These are phyloP conservation scores for Elongisporangium senticosum DNA, from an alignment of 352 stramenopile genomes.

Conservation along the genomic window DNA sequence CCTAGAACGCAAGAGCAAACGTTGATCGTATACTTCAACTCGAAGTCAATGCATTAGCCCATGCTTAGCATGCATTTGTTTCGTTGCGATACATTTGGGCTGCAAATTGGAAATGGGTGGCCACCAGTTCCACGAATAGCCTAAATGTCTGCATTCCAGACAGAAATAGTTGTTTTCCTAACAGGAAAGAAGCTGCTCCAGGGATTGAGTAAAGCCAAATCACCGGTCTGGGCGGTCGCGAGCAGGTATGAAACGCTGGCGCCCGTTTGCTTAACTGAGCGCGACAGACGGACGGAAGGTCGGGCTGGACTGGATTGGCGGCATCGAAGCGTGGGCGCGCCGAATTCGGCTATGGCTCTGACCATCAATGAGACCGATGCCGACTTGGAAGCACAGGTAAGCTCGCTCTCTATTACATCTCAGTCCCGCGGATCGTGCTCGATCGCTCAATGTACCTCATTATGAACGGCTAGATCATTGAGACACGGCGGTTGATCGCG, in stretches of 20 bases:
- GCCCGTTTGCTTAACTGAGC: not conserved
- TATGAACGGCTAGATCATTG: slow-evolving; percentile 43
- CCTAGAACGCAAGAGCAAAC: no score
- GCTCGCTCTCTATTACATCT: not conserved
- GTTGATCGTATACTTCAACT: no score
- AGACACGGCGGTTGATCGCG: slow-evolving; percentile 75
- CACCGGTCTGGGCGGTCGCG: not conserved
- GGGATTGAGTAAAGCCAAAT: no score
- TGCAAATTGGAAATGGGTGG: no score
- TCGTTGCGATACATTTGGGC: no score
- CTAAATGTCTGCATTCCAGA: no score
- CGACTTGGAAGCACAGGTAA: slow-evolving; percentile 63
- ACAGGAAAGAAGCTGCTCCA: no score
- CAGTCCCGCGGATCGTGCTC: not conserved
- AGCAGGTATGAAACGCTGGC: not conserved
- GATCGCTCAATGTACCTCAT: not conserved
- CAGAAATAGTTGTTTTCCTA: no score
- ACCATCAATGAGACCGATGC: slow-evolving; percentile 66
- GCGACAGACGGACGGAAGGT: not conserved
- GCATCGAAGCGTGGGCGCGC: not conserved
- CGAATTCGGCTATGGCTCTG: slow-evolving; percentile 28
- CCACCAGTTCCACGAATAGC: no score
- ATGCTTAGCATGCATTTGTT: no score
- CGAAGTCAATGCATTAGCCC: no score
- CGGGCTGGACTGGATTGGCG: not conserved